Base-by-base conservation (phyloP, 2,329 filamentous ascomycete species). In the Ceratocystiopsis minuta region DNA sequence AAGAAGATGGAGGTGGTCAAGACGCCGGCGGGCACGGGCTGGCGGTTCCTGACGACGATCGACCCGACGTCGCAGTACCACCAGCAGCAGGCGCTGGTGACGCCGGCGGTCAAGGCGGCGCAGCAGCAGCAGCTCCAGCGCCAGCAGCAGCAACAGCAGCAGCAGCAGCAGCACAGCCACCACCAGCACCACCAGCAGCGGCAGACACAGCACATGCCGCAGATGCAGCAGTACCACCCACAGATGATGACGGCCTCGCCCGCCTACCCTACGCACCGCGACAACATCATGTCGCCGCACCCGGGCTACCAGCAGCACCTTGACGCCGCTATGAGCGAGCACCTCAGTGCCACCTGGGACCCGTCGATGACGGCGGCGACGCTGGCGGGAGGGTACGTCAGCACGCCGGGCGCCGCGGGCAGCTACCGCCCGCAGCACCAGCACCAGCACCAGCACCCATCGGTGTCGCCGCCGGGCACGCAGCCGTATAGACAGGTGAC, bases 41-140 rank as follows among this genome's bases (percentile, higher is more conserved):
- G 74, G 75, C 63, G 70, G 18, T 78, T 75, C 61, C 56, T 79
- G 43, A 74, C 70, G 12, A 66, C 73, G 43, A 63, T 75, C 44
- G 71, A 75, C 50, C 70, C 72, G 28, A 66, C 68, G 46, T 72
- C 69, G n/a, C 63, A 67, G 37, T 67, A 70, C 44, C 70, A 75
- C 51, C 68, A 73, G 56, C 63, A 68, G 52, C 57, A 59, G 18
- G 60, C 61, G 5, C 56, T 64, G 34, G 45, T 63, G 17, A 55
- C 52, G 7, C 37, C 40, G 20, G 43, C 24, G 17, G 34, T 14
- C 33, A 42, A 42, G 38, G 33, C 40, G 15, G 15, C 16, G 3
- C 14, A n/a, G 16, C 20, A 24, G 12, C 38, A 41, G 36, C 43
- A 43, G 33, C 40, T 41, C 11, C 43, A 41, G 20, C 32, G 32